Base-by-base conservation (phyloP, 1,284 basidiomycete species). In the Ganoderma leucocontextum region DNA sequence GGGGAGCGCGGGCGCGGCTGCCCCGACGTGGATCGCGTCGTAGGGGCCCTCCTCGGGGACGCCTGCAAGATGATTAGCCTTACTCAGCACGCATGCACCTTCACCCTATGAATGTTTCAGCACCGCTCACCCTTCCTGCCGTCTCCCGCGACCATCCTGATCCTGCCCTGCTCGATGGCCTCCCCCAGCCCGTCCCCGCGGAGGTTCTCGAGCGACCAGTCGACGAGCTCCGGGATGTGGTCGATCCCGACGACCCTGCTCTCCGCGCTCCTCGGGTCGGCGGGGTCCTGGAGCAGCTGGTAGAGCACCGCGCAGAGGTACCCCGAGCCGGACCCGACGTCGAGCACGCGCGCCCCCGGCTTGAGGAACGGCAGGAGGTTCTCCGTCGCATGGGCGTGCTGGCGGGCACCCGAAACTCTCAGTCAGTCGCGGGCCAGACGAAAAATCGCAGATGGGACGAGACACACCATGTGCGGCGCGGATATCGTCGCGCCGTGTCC, bases 1-100 rank as follows among this genome's bases (percentile, higher is more conserved):
- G 0, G 96, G 96, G n/a, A 96, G 81, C 0, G 77, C 84, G 0
- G 94, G 92, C 0, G 96, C 91, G 0, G 97, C 96, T 0, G 97
- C 97, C 5, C 97, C 97, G 25, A 99, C 97, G 75, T 99, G 97
- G 60, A 99, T 99, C 0, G 90, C 93, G 72, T 95, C 88, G 78
- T 92, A 98, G 0, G 95, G 95, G 0, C 89, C 95, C 47, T 87
- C 72, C 29, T 80, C 75, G 55, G 73, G 66, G 8, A 69, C 39
- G 12, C 69, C 65, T 70, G 41, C 44, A 53, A 38, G n/a, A 38
- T 8, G n/a, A 38, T 8, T 39, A 42, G n/a, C 58, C 38, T 35
- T 35, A 29, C 33, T 47, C 29, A 36, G 29, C 19, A 3, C 57
- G 19, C 10, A 12, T 4, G 22, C 47, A 15, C 17, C 41, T 41